Percentiles rank a stretch among this genome's conserved stretches.
These are phyloP conservation scores for Schizosaccharomyces versatilis DNA, from an alignment of 1,139 yeast species.

Conservation along the genomic window DNA sequence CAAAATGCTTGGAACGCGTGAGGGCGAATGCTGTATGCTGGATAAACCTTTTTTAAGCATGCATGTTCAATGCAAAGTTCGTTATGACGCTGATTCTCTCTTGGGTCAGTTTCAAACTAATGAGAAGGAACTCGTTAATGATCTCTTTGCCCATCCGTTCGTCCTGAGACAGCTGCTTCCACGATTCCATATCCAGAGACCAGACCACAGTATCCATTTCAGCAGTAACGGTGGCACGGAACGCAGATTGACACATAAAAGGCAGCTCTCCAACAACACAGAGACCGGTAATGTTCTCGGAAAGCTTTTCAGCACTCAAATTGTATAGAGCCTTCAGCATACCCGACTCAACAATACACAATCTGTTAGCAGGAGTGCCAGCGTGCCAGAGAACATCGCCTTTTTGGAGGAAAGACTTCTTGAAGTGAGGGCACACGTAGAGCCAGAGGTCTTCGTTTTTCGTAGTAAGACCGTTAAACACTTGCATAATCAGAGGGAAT, in stretches of 20 bases:
- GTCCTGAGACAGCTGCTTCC: constrained; percentile 23
- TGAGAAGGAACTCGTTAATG: constrained; percentile 45
- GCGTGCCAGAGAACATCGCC: constrained; percentile 22
- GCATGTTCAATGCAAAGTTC: constrained; percentile 10
- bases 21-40: too few relatives aligned
- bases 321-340: constrained; percentile 39
- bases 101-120: constrained; percentile 43
- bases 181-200: constrained; percentile 33
- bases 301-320: constrained; percentile 31
- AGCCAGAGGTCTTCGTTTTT: constrained; percentile 48
- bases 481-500: constrained; percentile 42
- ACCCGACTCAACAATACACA: constrained; percentile 65
- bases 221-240: constrained; percentile 22
- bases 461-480: constrained; percentile 44
- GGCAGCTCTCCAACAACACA: constrained; percentile 69
- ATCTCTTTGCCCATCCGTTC: constrained; percentile 28
- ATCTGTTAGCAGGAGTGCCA: constrained; percentile 21
- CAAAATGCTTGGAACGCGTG: too few relatives aligned
- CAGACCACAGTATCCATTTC: constrained; percentile 47
- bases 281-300: constrained; percentile 65
- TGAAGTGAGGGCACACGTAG: constrained; percentile 28
- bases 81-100: constrained; percentile 31
- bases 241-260: constrained; percentile 26
- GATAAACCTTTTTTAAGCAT: not conserved
- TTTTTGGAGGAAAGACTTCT: constrained; percentile 28